Percentiles rank a stretch among this genome's conserved stretches.
phyloP scores from a whole-genome alignment of 1,139 yeast genomes.

The Meyerozyma smithsonii region DNA sequence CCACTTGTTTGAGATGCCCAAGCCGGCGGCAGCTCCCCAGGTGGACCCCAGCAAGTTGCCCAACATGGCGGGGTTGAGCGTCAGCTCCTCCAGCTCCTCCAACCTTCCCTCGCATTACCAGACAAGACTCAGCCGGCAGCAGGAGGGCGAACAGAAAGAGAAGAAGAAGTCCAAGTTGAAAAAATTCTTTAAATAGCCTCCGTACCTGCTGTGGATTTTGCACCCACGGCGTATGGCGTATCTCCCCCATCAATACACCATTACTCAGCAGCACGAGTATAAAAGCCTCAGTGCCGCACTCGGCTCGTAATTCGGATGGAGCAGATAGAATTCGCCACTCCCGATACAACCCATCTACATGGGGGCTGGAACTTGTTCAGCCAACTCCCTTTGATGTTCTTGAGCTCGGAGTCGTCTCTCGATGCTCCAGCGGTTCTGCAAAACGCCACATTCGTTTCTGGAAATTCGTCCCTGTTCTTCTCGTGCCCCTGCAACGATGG shows the following conservation, averaged over 20 bases:
- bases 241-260: neutral
- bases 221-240: neutral
- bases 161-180: conserved; percentile 35
- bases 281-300: neutral
- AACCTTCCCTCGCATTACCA: conserved; percentile 27
- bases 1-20: conserved; percentile 28
- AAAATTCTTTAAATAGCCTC: conserved; percentile 33
- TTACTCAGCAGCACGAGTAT: neutral
- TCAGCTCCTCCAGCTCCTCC: conserved; percentile 3
- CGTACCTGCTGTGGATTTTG: neutral
- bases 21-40: conserved; percentile 8
- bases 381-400: conserved; percentile 8
- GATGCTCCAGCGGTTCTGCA: neutral
- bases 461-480: neutral
- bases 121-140: conserved; percentile 14
- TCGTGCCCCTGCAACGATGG: conserved; percentile 42
- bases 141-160: conserved; percentile 17
- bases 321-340: conserved; percentile 7
- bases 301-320: conserved; percentile 7
- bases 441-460: neutral
- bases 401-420: conserved; percentile 5
- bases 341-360: conserved; percentile 6
- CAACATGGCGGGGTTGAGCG: neutral
- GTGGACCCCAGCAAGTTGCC: conserved; percentile 3
- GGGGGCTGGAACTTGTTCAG: conserved; percentile 9